Conservation (phyloP, 1,284 basidiomycete species). For the Cerrena zonata region DNA sequence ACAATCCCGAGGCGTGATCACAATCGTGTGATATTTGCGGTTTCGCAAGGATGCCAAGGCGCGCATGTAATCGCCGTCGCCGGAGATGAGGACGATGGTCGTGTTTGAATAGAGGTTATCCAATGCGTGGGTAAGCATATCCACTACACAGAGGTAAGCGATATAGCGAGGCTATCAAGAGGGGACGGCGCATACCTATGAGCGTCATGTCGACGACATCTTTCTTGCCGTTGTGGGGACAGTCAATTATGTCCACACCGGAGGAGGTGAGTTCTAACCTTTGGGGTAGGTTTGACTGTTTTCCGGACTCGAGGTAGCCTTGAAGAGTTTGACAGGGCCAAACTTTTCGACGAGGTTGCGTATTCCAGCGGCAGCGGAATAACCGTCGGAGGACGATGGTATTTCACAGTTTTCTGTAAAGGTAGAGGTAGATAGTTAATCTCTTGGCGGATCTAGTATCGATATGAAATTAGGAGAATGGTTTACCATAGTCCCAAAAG, state of each 20-base stretch:
- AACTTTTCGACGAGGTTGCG: background rate
- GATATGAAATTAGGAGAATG: background rate
- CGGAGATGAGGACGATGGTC: slow-evolving; percentile 50
- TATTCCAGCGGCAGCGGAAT: background rate
- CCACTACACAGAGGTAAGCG: too few relatives aligned
- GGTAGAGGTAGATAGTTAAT: background rate
- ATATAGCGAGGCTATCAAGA: too few relatives aligned
- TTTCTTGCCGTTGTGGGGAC: slow-evolving; percentile 31
- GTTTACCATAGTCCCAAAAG: slow-evolving; percentile 2
- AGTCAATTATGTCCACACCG: slow-evolving; percentile 20
- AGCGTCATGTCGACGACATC: slow-evolving; percentile 30
- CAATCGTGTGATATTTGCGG: slow-evolving; percentile 41
- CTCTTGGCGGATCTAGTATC: background rate
- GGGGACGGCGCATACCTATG: slow-evolving; percentile 16
- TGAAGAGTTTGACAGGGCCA: background rate
- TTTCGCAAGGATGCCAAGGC: slow-evolving; percentile 45
- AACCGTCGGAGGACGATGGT: background rate
- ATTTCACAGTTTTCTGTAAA: background rate
- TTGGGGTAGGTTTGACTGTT: background rate
- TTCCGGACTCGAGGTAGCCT: background rate
- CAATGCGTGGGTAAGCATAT: slow-evolving; percentile 53
- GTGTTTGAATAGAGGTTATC: slow-evolving; percentile 42
- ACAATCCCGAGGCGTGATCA: slow-evolving; percentile 22
- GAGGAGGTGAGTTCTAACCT: background rate
- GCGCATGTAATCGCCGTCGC: slow-evolving; percentile 55